Percentiles rank a stretch among this genome's conserved stretches.
Conservation (phyloP, 192 early-diverging fungal species). For the Gonapodya sp. region DNA sequence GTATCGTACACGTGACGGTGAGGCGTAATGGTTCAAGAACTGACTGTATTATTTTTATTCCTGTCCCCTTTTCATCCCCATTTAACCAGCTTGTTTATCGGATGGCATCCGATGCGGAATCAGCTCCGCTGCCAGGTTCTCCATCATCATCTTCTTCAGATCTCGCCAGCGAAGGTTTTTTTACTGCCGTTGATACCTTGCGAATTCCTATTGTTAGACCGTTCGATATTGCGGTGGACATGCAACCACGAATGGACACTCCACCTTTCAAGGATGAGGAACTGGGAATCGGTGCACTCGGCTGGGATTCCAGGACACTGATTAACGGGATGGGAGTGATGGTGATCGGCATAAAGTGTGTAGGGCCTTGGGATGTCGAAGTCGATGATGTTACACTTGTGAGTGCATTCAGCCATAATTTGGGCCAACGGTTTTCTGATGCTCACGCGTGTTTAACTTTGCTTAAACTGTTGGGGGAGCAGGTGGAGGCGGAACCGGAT, state of each 20-base stretch:
- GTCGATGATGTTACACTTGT: conserved; percentile 32
- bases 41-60: too few species aligned
- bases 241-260: neutral
- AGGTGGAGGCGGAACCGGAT: neutral
- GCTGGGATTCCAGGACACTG: neutral
- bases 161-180: neutral
- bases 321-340: conserved; percentile 14
- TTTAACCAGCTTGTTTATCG: neutral
- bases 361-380: conserved; percentile 36
- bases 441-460: neutral
- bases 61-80: too few species aligned
- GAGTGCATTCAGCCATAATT: too few species aligned
- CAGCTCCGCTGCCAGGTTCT: neutral
- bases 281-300: neutral
- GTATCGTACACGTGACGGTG: neutral
- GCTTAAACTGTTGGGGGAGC: neutral
- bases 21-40: too few species aligned
- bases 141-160: neutral
- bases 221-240: neutral
- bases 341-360: conserved; percentile 23
- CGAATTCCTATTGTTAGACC: neutral
- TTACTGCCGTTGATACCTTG: neutral
- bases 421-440: too few species aligned
- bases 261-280: neutral
- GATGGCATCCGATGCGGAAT: neutral